A percentile compares a stretch with the other conserved stretches of the same genome.
These are phyloP conservation scores for Coprinopsis strossmayeri DNA, from an alignment of 768 basidiomycete species.

Conservation along the genomic window DNA sequence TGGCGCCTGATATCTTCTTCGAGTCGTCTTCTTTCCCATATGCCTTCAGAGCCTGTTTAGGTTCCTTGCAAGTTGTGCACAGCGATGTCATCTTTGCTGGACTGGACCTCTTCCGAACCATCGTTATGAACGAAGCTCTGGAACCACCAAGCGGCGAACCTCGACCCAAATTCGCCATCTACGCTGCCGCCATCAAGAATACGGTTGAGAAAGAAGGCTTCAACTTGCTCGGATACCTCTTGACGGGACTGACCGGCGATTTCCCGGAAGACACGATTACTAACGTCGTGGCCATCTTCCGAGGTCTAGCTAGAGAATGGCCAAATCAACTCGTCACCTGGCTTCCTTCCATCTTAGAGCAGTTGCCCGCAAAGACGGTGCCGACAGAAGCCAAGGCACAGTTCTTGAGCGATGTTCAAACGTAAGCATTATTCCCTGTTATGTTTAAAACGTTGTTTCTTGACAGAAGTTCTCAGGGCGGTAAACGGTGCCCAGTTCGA, in stretches of 20 bases:
- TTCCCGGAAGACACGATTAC: slow-evolving; percentile 84
- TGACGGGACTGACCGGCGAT: slow-evolving; percentile 76
- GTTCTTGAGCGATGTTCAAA: slow-evolving; percentile 69
- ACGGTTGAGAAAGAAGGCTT: slow-evolving; percentile 68
- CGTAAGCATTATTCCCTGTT: slow-evolving; percentile 39
- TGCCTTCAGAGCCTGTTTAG: slow-evolving; percentile 70
- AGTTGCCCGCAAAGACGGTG: slow-evolving; percentile 53
- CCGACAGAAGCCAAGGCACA: slow-evolving; percentile 61
- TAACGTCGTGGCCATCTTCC: slow-evolving; percentile 70
- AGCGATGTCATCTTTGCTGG: slow-evolving; percentile 77
- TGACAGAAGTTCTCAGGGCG: slow-evolving; percentile 37
- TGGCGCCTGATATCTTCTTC: slow-evolving; percentile 73
- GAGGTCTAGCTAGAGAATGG: slow-evolving; percentile 62
- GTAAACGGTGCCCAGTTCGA: slow-evolving; percentile 62
- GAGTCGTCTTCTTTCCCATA: slow-evolving; percentile 70
- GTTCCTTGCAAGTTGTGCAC: slow-evolving; percentile 76
- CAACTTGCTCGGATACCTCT: slow-evolving; percentile 58
- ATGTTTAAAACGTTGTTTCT: slow-evolving; percentile 8
- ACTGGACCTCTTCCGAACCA: slow-evolving; percentile 70
- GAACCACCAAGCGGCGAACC: slow-evolving; percentile 29
- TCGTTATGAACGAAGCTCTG: slow-evolving; percentile 73
- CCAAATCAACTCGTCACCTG: slow-evolving; percentile 62
- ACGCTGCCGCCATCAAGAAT: slow-evolving; percentile 53
- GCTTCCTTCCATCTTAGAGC: slow-evolving; percentile 66
- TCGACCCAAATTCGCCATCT: slow-evolving; percentile 56